Evolutionary conservation across 2,329 filamentous ascomycete genomes (phyloP).

Genomic region (Neophaeococcomyces aloes): DNA sequence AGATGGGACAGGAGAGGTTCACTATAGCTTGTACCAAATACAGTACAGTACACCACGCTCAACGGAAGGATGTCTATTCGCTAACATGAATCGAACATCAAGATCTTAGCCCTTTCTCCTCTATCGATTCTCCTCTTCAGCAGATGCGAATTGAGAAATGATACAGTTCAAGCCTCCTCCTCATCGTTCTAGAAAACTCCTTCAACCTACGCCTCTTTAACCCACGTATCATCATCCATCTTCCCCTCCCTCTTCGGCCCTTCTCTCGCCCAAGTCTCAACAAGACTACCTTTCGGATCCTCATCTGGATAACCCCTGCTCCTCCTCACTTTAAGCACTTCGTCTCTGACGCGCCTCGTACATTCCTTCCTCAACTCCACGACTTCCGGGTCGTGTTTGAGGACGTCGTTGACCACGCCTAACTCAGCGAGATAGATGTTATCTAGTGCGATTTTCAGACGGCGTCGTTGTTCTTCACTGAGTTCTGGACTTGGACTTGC

Average conservation of each 20-base stretch:
- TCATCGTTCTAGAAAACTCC: too few relatives aligned
- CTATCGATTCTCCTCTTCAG: too few relatives aligned
- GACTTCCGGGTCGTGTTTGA: conserved; percentile 64
- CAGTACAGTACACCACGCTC: too few relatives aligned
- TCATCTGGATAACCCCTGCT: conserved; percentile 66
- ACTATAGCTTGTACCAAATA: too few relatives aligned
- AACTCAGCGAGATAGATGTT: conserved; percentile 11
- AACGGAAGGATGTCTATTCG: too few relatives aligned
- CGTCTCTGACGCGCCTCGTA: conserved; percentile 62
- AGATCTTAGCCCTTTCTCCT: too few relatives aligned
- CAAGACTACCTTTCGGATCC: conserved; percentile 63
- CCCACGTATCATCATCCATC: conserved; percentile 48
- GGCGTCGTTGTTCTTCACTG: background rate
- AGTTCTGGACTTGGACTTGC: background rate
- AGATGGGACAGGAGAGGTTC: too few relatives aligned
- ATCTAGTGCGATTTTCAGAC: background rate
- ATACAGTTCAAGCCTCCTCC: too few relatives aligned
- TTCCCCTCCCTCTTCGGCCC: conserved; percentile 46
- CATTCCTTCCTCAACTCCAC: conserved; percentile 68
- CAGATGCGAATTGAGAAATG: too few relatives aligned
- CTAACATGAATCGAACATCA: too few relatives aligned
- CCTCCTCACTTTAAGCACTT: conserved; percentile 68
- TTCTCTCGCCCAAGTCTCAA: conserved; percentile 66
- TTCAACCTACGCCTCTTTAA: conserved; percentile 44
- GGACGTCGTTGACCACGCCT: conserved; percentile 53